phyloP scores from a whole-genome alignment of 2,329 filamentous ascomycete species.

The Fragosphaeria purpurea region DNA sequence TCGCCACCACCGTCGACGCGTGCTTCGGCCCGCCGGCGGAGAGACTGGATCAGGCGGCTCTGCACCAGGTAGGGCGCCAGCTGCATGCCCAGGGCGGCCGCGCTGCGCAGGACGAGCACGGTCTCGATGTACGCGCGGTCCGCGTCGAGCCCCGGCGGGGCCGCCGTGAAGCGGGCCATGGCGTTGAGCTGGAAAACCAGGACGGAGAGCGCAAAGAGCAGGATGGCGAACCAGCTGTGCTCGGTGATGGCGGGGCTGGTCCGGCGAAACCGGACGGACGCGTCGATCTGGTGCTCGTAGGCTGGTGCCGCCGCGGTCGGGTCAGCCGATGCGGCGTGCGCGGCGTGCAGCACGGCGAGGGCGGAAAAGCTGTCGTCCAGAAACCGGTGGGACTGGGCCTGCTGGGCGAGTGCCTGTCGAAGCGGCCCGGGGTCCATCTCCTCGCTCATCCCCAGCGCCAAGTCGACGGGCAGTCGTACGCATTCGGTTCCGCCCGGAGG shows the following conservation, averaged over 20 bases:
- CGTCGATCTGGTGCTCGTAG: slow-evolving; percentile 19
- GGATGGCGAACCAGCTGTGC: slow-evolving; percentile 36
- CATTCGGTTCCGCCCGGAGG: too few relatives aligned
- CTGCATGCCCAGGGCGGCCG: slow-evolving; percentile 10
- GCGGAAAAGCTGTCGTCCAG: not conserved
- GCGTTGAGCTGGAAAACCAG: too few relatives aligned
- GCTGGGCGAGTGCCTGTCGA: not conserved
- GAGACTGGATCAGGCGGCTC: slow-evolving; percentile 7
- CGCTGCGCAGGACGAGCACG: slow-evolving; percentile 15
- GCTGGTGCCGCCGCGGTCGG: not conserved
- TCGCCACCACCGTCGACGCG: too few relatives aligned
- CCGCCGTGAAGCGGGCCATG: not conserved
- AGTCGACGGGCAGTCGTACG: not conserved
- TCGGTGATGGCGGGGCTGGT: slow-evolving; percentile 52
- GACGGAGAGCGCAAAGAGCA: slow-evolving; percentile 16
- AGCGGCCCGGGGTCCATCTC: not conserved
- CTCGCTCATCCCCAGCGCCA: not conserved
- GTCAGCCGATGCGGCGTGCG: slow-evolving; percentile 3
- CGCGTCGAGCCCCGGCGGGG: not conserved
- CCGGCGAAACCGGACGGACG: slow-evolving; percentile 43
- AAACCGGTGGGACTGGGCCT: not conserved
- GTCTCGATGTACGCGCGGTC: slow-evolving; percentile 3
- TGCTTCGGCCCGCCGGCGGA: not conserved
- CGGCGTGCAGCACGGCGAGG: not conserved
- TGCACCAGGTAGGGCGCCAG: slow-evolving; percentile 10